phyloP scores from a whole-genome alignment of 192 early-diverging fungal genomes.

The Blastocladiella britannica region DNA sequence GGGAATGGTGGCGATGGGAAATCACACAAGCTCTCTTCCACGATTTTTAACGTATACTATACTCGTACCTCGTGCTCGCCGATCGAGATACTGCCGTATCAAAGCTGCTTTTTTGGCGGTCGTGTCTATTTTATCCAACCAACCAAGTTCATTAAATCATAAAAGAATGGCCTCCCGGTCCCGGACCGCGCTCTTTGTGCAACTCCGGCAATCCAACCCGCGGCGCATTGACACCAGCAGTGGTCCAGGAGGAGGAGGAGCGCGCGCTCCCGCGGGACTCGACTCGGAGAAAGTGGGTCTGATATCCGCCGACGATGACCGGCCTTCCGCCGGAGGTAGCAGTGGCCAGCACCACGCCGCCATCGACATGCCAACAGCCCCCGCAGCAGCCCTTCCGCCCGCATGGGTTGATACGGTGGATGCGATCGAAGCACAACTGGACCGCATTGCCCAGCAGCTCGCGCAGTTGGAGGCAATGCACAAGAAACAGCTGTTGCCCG shows the following conservation, averaged over 20 bases:
- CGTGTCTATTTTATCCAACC: too few species aligned
- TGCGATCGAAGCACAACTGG: too few species aligned
- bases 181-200: constrained; percentile 76
- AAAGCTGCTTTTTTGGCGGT: too few species aligned
- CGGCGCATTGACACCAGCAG: constrained; percentile 24
- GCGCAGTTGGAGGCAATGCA: too few species aligned
- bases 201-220: constrained; percentile 79
- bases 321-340: constrained; percentile 22
- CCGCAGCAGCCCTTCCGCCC: constrained; percentile 71
- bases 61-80: too few species aligned
- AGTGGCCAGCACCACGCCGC: constrained; percentile 46
- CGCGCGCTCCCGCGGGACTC: constrained; percentile 10
- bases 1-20: too few species aligned
- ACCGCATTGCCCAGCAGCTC: too few species aligned
- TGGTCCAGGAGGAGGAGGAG: constrained; percentile 10
- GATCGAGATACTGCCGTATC: too few species aligned
- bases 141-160: too few species aligned
- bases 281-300: constrained; percentile 12
- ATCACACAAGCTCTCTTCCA: too few species aligned
- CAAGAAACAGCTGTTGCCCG: constrained; percentile 71
- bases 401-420: constrained; percentile 87
- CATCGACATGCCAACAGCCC: constrained; percentile 73
- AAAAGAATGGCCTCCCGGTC: constrained; percentile 58
- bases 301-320: constrained; percentile 27
- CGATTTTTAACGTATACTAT: too few species aligned